A percentile compares a stretch with the other conserved stretches of the same genome.
These are phyloP conservation scores for Haematococcus lacustris DNA, from an alignment of 139 green algal species.

Conservation along the genomic window DNA sequence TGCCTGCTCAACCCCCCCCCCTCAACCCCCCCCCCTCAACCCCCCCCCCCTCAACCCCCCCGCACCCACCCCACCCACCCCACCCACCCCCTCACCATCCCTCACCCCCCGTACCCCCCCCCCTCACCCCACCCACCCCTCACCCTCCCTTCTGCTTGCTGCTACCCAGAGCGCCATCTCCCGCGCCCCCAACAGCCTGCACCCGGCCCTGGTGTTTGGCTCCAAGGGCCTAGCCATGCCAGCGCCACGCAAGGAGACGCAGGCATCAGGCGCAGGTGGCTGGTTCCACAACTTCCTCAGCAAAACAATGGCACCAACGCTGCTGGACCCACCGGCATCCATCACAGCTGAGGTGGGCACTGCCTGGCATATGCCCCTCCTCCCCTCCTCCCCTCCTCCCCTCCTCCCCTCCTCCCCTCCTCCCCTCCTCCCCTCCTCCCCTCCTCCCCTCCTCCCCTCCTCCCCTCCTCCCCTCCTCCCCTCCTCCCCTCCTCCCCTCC, in stretches of 20 bases:
- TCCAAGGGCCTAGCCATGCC: not conserved
- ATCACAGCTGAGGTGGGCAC: slow-evolving; percentile 18
- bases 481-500: no score
- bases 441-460: no score
- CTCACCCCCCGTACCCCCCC: not conserved
- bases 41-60: no score
- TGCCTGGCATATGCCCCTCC: slow-evolving; percentile 24
- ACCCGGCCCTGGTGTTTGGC: not conserved
- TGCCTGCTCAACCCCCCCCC: not conserved
- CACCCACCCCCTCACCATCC: not conserved
- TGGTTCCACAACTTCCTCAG: slow-evolving; percentile 9
- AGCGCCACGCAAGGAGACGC: no score
- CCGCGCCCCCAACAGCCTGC: not conserved
- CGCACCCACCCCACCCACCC: no score
- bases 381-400: no score
- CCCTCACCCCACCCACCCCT: not conserved
- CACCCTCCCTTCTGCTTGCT: not conserved
- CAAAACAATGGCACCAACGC: not conserved
- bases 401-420: no score
- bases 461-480: no score
- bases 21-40: no score
- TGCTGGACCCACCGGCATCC: not conserved
- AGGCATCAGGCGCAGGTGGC: not conserved
- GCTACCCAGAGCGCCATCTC: not conserved
- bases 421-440: no score